These are phyloP conservation scores for Volvox africanus DNA, from an alignment of 139 green algal genomes.

Conservation along the genomic window DNA sequence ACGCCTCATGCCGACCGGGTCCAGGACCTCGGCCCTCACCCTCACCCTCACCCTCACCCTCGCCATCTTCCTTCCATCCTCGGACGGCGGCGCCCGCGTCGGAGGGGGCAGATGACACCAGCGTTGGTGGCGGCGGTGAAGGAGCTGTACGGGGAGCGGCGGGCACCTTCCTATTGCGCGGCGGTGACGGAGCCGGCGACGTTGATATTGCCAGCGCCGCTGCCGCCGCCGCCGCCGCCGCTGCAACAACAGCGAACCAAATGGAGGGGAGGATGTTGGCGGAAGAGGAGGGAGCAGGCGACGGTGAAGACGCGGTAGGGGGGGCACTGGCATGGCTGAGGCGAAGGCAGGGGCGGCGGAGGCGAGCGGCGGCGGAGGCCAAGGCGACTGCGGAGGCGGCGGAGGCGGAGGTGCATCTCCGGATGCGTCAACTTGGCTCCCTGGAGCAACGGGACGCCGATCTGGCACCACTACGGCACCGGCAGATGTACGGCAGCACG, in stretches of 20 bases:
- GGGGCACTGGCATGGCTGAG: not conserved
- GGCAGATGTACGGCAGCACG: not conserved
- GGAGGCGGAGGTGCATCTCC: not conserved
- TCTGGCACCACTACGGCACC: conserved; percentile 75
- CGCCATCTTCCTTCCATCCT: not conserved
- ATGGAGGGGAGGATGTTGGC: too few relatives aligned
- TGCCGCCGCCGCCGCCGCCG: not conserved
- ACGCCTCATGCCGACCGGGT: not conserved
- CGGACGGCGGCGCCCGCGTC: not conserved
- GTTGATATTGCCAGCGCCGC: too few relatives aligned
- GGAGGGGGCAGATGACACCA: not conserved
- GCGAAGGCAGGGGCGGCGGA: not conserved
- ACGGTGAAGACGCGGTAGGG: not conserved
- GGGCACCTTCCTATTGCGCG: not conserved
- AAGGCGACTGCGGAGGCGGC: not conserved
- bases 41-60: not conserved
- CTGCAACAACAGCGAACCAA: not conserved
- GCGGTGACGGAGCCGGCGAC: not conserved
- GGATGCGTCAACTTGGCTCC: not conserved
- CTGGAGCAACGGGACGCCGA: conserved; percentile 90
- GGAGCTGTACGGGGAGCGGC: too few relatives aligned
- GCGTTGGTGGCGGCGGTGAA: too few relatives aligned
- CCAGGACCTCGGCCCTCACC: not conserved
- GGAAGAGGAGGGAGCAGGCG: not conserved
- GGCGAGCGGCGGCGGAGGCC: not conserved